Evolutionary conservation across 2,329 filamentous ascomycete species (phyloP).

Genomic region (Calonectria pseudoreteaudii): DNA sequence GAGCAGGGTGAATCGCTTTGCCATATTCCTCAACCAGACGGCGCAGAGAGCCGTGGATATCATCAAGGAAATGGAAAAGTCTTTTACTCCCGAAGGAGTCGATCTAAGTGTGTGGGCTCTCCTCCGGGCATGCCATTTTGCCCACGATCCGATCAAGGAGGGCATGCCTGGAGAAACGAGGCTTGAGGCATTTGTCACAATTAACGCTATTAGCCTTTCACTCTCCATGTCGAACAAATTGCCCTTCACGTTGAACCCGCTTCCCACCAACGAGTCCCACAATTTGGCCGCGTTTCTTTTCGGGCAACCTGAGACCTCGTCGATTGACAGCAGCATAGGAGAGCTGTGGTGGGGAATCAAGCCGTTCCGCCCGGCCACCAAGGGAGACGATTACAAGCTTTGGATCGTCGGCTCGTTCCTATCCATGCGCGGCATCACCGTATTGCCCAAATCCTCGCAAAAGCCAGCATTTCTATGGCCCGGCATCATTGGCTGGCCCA

Average conservation of each 20-base stretch:
- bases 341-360: background rate
- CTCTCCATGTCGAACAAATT: background rate
- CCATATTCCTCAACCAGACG: background rate
- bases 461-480: background rate
- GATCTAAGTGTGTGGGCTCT: background rate
- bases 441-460: background rate
- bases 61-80: background rate
- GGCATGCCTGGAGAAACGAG: background rate
- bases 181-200: background rate
- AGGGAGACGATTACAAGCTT: background rate
- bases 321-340: background rate
- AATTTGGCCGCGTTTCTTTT: background rate
- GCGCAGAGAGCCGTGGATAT: background rate
- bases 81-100: background rate
- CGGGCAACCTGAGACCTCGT: background rate
- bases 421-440: background rate
- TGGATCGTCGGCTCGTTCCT: background rate
- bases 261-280: background rate
- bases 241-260: background rate
- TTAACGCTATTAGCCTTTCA: background rate
- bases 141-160: background rate
- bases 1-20: background rate
- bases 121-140: background rate
- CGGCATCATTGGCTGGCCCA: background rate
- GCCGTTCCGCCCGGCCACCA: background rate